phyloP scores from a whole-genome alignment of 2,329 filamentous ascomycete genomes.

The Ophiostoma ulmi region DNA sequence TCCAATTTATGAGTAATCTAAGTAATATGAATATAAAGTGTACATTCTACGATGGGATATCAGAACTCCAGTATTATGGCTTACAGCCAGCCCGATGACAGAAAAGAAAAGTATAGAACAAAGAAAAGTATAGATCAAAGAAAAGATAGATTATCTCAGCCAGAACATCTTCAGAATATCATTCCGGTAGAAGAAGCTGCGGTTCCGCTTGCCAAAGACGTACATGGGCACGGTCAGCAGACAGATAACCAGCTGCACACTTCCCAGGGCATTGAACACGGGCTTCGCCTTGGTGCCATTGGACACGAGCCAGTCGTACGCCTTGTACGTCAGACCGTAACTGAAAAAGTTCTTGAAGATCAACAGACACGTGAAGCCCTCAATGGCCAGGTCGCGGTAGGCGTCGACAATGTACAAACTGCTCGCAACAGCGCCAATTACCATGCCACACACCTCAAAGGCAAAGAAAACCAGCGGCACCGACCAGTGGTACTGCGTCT shows the following conservation, averaged over 20 bases:
- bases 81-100: neutral
- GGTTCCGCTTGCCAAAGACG: conserved; percentile 70
- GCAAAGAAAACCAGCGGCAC: conserved; percentile 78
- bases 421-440: conserved; percentile 79
- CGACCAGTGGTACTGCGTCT: conserved; percentile 60
- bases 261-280: conserved; percentile 64
- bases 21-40: neutral
- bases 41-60: neutral
- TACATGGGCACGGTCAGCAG: conserved; percentile 69
- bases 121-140: neutral
- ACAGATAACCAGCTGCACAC: conserved; percentile 74
- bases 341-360: conserved; percentile 95
- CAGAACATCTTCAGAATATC: conserved; percentile 56
- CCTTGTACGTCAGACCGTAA: conserved; percentile 76
- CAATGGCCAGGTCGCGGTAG: conserved; percentile 78
- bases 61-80: conserved; percentile 3
- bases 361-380: conserved; percentile 83
- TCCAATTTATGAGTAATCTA: neutral
- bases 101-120: neutral
- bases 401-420: conserved; percentile 90
- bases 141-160: neutral
- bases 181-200: conserved; percentile 69
- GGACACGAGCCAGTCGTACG: conserved; percentile 73
- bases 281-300: conserved; percentile 53
- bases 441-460: conserved; percentile 82